Conservation (phyloP, 208 protist species). For the Endotrypanum monterogeii region DNA sequence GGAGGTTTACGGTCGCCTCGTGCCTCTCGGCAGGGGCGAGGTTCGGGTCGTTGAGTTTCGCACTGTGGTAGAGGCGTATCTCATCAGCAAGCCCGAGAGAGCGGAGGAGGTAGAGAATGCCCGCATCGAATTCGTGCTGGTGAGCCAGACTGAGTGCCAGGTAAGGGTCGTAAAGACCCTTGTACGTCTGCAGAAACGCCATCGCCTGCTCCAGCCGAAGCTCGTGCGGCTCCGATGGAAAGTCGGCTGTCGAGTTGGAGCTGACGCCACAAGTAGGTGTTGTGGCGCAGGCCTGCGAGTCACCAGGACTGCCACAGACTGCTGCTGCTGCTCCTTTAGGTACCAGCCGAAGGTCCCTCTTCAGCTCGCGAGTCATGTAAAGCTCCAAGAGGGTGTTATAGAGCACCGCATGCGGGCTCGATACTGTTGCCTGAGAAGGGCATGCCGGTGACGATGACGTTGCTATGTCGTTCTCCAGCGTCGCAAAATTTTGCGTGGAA, state of each 20-base stretch:
- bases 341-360: slow-evolving; percentile 15
- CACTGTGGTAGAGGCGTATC: slow-evolving; percentile 91
- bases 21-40: slow-evolving; percentile 21
- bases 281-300: not conserved
- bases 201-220: slow-evolving; percentile 59
- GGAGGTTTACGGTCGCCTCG: slow-evolving; percentile 45
- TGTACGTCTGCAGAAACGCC: slow-evolving; percentile 54
- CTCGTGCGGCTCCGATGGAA: slow-evolving; percentile 49
- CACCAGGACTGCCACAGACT: not conserved
- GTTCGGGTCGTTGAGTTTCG: slow-evolving; percentile 58
- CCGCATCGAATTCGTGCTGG: slow-evolving; percentile 87
- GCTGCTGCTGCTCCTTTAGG: slow-evolving; percentile 1
- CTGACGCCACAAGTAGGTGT: not conserved
- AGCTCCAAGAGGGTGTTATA: slow-evolving; percentile 97
- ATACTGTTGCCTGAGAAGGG: slow-evolving; percentile 14
- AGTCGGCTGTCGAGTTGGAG: slow-evolving; percentile 16
- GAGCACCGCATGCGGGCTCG: slow-evolving; percentile 15
- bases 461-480: not conserved
- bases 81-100: slow-evolving; percentile 76
- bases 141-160: slow-evolving; percentile 91
- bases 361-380: slow-evolving; percentile 84
- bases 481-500: not conserved
- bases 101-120: slow-evolving; percentile 91
- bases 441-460: not conserved
- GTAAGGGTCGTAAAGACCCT: slow-evolving; percentile 87